Percentiles rank a stretch among this genome's conserved stretches.
Evolutionary conservation across 1,284 basidiomycete genomes (phyloP).

Genomic region (Somion occarium): DNA sequence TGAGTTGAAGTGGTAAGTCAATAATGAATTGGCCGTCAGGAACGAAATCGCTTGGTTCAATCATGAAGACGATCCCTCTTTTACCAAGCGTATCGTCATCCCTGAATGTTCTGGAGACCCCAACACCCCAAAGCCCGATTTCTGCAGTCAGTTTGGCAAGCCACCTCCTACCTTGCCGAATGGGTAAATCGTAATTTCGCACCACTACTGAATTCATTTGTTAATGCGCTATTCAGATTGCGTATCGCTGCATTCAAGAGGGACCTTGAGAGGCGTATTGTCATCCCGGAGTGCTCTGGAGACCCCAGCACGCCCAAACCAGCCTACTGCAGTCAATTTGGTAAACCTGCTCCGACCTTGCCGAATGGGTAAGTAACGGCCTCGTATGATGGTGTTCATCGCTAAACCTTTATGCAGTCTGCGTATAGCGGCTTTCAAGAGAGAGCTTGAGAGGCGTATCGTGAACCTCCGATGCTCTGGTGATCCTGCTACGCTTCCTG

Average conservation of each 20-base stretch:
- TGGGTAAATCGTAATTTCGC: too few relatives aligned
- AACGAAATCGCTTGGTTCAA: too few relatives aligned
- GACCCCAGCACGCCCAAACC: not conserved
- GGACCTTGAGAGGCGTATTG: not conserved
- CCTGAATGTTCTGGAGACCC: not conserved
- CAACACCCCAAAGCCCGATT: not conserved
- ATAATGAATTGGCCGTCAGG: too few relatives aligned
- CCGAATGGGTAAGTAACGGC: too few relatives aligned
- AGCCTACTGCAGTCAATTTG: not conserved
- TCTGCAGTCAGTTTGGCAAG: not conserved
- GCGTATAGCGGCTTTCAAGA: not conserved
- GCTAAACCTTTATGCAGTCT: too few relatives aligned
- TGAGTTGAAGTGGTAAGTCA: too few relatives aligned
- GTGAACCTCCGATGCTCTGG: constrained; percentile 4
- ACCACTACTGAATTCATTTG: too few relatives aligned
- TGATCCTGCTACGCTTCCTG: not conserved
- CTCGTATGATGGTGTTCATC: too few relatives aligned
- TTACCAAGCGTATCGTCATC: not conserved
- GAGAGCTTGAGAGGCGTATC: not conserved
- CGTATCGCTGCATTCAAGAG: not conserved
- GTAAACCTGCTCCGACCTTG: not conserved
- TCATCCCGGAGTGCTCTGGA: not conserved
- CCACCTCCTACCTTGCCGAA: too few relatives aligned
- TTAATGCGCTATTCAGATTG: too few relatives aligned
- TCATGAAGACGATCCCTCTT: not conserved